Conservation (phyloP, 2,329 filamentous ascomycete genomes). For the Colletotrichum sp. region DNA sequence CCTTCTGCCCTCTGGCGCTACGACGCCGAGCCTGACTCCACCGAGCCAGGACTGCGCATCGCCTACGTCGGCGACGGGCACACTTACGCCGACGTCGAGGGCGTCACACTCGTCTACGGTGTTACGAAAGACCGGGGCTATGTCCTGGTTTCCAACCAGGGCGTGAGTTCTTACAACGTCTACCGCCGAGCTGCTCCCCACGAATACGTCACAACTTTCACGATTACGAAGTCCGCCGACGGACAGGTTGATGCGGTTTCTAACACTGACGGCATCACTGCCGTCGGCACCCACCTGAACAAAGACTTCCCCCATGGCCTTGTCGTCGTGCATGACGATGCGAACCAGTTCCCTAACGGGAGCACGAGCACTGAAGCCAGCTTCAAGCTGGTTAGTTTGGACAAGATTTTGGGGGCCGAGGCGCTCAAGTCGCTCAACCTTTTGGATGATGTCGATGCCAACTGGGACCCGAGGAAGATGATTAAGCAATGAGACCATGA, state of each 20-base stretch:
- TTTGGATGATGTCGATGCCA: constrained; percentile 37
- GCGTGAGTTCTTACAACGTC: constrained; percentile 57
- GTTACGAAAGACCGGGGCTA: constrained; percentile 47
- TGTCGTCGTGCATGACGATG: constrained; percentile 58
- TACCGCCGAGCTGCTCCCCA: constrained; percentile 55
- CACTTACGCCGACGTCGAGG: constrained; percentile 59
- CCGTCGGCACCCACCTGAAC: constrained; percentile 48
- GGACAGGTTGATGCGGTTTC: constrained; percentile 53
- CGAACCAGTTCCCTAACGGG: constrained; percentile 52
- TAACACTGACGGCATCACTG: constrained; percentile 58
- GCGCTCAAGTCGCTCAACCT: constrained; percentile 29
- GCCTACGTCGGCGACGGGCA: constrained; percentile 51
- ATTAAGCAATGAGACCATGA: not conserved
- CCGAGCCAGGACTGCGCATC: constrained; percentile 35
- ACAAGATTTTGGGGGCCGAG: constrained; percentile 40
- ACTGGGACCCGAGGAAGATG: constrained; percentile 43
- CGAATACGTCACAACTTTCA: constrained; percentile 54
- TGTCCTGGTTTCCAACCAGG: constrained; percentile 57
- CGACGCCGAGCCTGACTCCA: constrained; percentile 51
- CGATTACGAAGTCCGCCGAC: constrained; percentile 44
- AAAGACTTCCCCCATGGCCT: constrained; percentile 46
- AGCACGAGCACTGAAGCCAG: constrained; percentile 51
- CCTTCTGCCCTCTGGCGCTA: constrained; percentile 57
- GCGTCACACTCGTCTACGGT: constrained; percentile 55
- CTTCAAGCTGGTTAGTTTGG: constrained; percentile 53